Evolutionary conservation across 805 yeast genomes (phyloP).

Genomic region (Candida ipomoeae): DNA sequence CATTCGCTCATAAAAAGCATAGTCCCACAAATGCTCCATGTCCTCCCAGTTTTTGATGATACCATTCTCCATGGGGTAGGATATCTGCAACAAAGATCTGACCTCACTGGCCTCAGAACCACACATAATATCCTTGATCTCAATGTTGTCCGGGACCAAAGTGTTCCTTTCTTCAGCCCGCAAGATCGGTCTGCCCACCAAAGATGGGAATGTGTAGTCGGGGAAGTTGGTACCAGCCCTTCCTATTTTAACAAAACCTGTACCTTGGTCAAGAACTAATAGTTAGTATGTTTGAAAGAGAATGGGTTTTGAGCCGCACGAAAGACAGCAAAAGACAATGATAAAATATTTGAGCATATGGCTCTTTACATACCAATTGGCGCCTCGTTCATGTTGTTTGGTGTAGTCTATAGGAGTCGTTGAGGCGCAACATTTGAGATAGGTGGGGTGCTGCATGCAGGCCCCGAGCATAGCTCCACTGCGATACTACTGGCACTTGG

Average conservation of each 20-base stretch:
- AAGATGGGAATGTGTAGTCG: slow-evolving; percentile 93
- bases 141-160: slow-evolving; percentile 53
- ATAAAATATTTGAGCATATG: background rate
- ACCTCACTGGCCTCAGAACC: slow-evolving; percentile 93
- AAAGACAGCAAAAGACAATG: background rate
- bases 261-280: slow-evolving; percentile 94
- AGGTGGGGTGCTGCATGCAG: slow-evolving; percentile 4
- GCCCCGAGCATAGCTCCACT: background rate
- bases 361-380: slow-evolving; percentile 18
- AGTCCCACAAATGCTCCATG: slow-evolving; percentile 98
- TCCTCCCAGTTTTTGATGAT: slow-evolving; percentile 96
- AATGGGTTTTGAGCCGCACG: too few species aligned
- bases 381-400: slow-evolving; percentile 14
- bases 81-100: slow-evolving; percentile 82
- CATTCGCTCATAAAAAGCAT: slow-evolving; percentile 90
- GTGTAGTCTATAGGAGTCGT: background rate
- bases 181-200: slow-evolving; percentile 94
- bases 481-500: background rate
- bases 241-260: slow-evolving; percentile 96
- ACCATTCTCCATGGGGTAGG: slow-evolving; percentile 99
- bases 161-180: slow-evolving; percentile 88
- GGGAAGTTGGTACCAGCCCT: slow-evolving; percentile 97
- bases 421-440: slow-evolving; percentile 15
- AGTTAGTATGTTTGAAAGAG: slow-evolving; percentile 12
- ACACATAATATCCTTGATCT: slow-evolving; percentile 94